Evolutionary conservation across 768 basidiomycete species (phyloP), one percentile per base, ranked within the genome.

Genomic region (Cystofilobasidium ferigula): DNA sequence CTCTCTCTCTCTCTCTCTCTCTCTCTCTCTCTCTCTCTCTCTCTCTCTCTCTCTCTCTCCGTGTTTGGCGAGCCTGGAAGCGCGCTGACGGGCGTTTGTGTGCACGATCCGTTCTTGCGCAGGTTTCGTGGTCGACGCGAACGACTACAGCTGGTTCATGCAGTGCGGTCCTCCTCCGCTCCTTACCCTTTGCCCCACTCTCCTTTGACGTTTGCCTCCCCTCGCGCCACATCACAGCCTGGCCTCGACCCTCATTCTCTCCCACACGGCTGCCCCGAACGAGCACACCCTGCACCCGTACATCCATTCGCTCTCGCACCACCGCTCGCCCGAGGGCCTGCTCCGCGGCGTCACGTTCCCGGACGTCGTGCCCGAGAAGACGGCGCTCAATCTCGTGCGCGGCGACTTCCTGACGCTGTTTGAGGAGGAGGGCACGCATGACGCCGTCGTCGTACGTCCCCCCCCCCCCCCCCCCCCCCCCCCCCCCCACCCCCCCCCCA

Each of bases 301-400:
- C 70, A 78, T 83, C 0, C 82, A 85, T 69, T 84, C 83, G 82
- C 86, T 85, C 74, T 86, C 85, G 22, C 85, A 87, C 72, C 84
- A 86, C 70, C 47, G 28, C 22, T 47, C 26, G 43, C 53, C 47
- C 38, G n/a, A 24, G 3, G 14, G 28, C 5, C 30, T 61, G 22
- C 45, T 47, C 47, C 48, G 62, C 22, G 36, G 72, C 4, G 76
- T 86, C 59, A 67, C 72, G 0, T 85, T 86, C 70, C 86, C 86
- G 0, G 85, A 87, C 71, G 79, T 77, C 40, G 70, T 85, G 14
- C 85, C 85, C 0, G 78, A 81, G 40, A 73, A 74, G 8, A 67
- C 75, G 24, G 74, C 72, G 12, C 78, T 86, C 67, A 76, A 72
- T 32, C 77, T 86, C 13, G 68, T 78, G 0, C 83, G 84, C 69